Evolutionary conservation across 192 early-diverging fungal genomes (phyloP).

Genomic region (Linnemannia hyalina): DNA sequence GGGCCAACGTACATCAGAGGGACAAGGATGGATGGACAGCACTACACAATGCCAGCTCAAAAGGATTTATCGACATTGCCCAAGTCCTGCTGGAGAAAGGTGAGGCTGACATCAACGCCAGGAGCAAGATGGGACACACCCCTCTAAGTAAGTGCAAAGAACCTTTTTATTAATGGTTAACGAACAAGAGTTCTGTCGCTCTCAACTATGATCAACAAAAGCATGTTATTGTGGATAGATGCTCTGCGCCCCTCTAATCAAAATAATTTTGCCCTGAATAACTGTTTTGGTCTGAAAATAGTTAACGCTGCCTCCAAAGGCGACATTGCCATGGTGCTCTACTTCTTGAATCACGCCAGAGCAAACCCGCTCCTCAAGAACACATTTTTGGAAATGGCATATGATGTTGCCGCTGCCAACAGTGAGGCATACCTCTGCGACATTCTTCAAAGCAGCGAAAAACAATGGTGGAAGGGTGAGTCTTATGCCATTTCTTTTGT

Average conservation of each 20-base stretch:
- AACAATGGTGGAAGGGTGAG: constrained; percentile 61
- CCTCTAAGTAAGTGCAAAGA: constrained; percentile 69
- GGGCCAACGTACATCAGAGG: constrained; percentile 71
- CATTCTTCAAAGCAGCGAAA: constrained; percentile 72
- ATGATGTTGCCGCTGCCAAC: constrained; percentile 80
- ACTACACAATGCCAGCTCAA: constrained; percentile 81
- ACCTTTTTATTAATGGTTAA: not conserved
- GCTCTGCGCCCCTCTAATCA: not conserved
- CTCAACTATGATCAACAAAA: not conserved
- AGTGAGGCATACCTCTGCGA: constrained; percentile 77
- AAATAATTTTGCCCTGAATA: not conserved
- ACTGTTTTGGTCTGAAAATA: constrained; percentile 43
- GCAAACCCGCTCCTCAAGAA: constrained; percentile 77
- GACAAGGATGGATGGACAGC: constrained; percentile 88
- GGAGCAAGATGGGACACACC: constrained; percentile 75
- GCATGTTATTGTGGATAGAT: not conserved
- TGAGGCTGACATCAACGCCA: constrained; percentile 70
- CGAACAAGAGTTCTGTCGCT: not conserved
- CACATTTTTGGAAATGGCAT: constrained; percentile 78
- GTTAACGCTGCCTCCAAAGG: constrained; percentile 83
- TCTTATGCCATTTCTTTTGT: not conserved
- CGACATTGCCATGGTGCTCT: constrained; percentile 72
- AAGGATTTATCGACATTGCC: constrained; percentile 70
- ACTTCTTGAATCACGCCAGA: constrained; percentile 68
- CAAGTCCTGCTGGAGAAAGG: constrained; percentile 70